phyloP scores from a whole-genome alignment of 768 basidiomycete genomes.

The Tremella mesenterica region DNA sequence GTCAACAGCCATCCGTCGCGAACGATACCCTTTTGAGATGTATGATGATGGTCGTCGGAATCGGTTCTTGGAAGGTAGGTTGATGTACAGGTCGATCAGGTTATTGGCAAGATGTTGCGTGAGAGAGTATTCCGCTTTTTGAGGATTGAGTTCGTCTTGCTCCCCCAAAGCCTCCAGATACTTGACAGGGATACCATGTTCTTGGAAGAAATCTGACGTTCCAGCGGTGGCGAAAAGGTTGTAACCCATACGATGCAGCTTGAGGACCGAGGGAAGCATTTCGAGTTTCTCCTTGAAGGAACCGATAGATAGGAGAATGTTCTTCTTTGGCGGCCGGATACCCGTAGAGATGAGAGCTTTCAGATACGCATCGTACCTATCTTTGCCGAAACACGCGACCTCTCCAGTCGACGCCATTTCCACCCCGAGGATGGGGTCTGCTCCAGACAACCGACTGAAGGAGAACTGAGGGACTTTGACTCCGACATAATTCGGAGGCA shows the following conservation, averaged over 20 bases:
- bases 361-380: conserved; percentile 97
- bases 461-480: conserved; percentile 99
- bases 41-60: conserved; percentile 96
- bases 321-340: conserved; percentile 90
- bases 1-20: conserved; percentile 97
- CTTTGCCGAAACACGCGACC: conserved; percentile 93
- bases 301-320: conserved; percentile 91
- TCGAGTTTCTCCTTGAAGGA: conserved; percentile 97
- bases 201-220: conserved; percentile 91
- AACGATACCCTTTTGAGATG: conserved; percentile 90
- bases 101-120: conserved; percentile 89
- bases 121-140: conserved; percentile 95
- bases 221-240: conserved; percentile 95
- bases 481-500: conserved; percentile 90
- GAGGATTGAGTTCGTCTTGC: conserved; percentile 56
- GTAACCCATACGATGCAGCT: conserved; percentile 83
- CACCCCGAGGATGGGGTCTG: conserved; percentile 93
- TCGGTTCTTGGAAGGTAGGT: conserved; percentile 93
- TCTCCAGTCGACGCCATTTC: conserved; percentile 99
- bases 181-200: conserved; percentile 96
- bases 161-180: conserved; percentile 76
- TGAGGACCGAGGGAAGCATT: conserved; percentile 88
- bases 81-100: conserved; percentile 99
- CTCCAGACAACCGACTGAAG: conserved; percentile 90
- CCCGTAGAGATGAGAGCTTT: conserved; percentile 96